These are phyloP conservation scores for Fusarium sp. DNA, from an alignment of 2,329 filamentous ascomycete species.

Conservation along the genomic window DNA sequence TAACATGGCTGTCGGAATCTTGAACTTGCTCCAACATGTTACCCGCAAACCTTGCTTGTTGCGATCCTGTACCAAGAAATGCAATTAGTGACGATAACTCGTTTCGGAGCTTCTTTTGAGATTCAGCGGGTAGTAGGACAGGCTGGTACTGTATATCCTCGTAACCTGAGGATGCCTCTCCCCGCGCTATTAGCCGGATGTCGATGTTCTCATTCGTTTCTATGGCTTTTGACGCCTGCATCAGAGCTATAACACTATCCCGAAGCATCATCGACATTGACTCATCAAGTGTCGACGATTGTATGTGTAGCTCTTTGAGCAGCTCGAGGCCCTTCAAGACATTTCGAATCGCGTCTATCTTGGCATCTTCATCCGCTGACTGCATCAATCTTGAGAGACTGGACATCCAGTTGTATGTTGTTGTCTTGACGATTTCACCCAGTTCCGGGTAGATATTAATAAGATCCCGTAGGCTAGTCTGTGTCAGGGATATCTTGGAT, in stretches of 20 bases:
- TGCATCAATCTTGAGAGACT: slow-evolving; percentile 87
- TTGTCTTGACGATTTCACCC: slow-evolving; percentile 72
- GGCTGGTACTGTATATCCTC: slow-evolving; percentile 62
- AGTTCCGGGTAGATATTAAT: slow-evolving; percentile 71
- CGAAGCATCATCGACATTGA: slow-evolving; percentile 75
- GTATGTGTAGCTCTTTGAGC: slow-evolving; percentile 70
- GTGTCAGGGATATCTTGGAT: slow-evolving; percentile 51
- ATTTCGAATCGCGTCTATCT: slow-evolving; percentile 77
- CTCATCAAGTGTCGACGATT: slow-evolving; percentile 74
- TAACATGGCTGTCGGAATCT: slow-evolving; percentile 63
- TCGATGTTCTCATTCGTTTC: slow-evolving; percentile 29
- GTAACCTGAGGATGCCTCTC: slow-evolving; percentile 20
- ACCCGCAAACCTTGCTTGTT: slow-evolving; percentile 69
- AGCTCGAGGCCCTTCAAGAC: slow-evolving; percentile 79
- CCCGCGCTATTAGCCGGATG: slow-evolving; percentile 46
- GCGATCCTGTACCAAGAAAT: slow-evolving; percentile 66
- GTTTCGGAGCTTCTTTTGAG: slow-evolving; percentile 70
- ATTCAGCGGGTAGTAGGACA: slow-evolving; percentile 71
- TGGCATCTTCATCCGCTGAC: slow-evolving; percentile 81
- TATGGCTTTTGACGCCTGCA: slow-evolving; percentile 42
- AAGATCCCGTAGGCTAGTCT: slow-evolving; percentile 69
- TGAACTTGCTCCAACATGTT: slow-evolving; percentile 74
- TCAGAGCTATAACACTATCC: slow-evolving; percentile 72
- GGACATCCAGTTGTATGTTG: slow-evolving; percentile 82
- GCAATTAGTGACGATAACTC: slow-evolving; percentile 69